These are phyloP conservation scores for Lentinula guzmanii DNA, from an alignment of 768 basidiomycete genomes.

Conservation along the genomic window DNA sequence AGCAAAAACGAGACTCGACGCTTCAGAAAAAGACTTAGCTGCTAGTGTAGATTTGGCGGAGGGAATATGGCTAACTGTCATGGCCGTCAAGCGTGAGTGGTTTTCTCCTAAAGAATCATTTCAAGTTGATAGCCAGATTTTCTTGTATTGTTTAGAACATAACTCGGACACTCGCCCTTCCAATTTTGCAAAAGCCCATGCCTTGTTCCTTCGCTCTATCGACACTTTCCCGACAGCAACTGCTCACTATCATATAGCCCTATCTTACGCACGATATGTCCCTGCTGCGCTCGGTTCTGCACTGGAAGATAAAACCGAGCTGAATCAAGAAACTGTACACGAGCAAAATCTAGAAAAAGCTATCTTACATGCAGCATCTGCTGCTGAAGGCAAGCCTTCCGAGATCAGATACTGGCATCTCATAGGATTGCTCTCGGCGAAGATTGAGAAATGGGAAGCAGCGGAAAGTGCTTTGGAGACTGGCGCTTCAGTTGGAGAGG, in stretches of 20 bases:
- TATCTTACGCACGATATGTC: constrained; percentile 63
- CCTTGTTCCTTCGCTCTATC: constrained; percentile 43
- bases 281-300: constrained; percentile 20
- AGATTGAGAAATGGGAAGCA: constrained; percentile 72
- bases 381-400: constrained; percentile 63
- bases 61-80: constrained; percentile 67
- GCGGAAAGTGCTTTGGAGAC: constrained; percentile 73
- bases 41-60: constrained; percentile 62
- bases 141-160: constrained; percentile 39
- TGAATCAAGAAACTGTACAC: neutral
- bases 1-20: constrained; percentile 49
- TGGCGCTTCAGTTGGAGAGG: constrained; percentile 56
- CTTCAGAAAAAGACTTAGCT: constrained; percentile 42
- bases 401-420: constrained; percentile 87
- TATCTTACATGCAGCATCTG: constrained; percentile 56
- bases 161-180: constrained; percentile 55
- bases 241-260: constrained; percentile 75
- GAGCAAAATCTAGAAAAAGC: constrained; percentile 62
- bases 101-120: neutral
- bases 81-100: constrained; percentile 60
- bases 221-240: constrained; percentile 43
- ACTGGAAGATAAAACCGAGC: neutral
- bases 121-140: neutral
- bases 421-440: constrained; percentile 75
- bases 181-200: constrained; percentile 53